phyloP scores from a whole-genome alignment of 257 asterid genomes.

The Solanum bulbocastanum region DNA sequence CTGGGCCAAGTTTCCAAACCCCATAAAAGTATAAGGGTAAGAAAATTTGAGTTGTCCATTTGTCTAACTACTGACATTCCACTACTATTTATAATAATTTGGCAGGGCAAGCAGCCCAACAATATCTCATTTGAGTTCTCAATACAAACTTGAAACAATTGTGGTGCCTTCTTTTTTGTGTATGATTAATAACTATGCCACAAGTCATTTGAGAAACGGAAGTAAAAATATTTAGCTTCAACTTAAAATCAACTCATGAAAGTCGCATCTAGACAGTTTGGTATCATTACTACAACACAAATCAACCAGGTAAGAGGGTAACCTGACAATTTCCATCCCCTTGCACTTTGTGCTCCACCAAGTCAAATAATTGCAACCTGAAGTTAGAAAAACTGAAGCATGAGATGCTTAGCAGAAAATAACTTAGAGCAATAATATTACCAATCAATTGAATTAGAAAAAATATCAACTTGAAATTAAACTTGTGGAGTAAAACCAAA shows the following conservation, averaged over 20 bases:
- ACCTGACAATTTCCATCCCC: conserved; percentile 99
- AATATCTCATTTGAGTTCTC: not conserved
- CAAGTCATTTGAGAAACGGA: not conserved
- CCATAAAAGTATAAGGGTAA: not conserved
- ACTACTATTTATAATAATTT: not conserved
- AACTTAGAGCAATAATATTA: conserved; percentile 29
- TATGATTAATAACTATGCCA: not conserved
- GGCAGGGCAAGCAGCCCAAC: not conserved
- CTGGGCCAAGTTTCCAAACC: not conserved
- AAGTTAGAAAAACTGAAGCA: conserved; percentile 8
- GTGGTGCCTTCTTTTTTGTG: not conserved
- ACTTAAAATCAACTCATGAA: not conserved
- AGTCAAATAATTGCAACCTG: conserved; percentile 77
- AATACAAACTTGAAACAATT: not conserved
- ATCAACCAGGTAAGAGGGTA: conserved; percentile 4
- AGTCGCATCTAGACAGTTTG: not conserved
- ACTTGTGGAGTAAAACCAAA: not conserved
- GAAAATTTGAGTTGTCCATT: not conserved
- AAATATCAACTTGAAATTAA: not conserved
- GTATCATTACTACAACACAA: not conserved
- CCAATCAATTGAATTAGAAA: not conserved
- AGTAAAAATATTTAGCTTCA: not conserved
- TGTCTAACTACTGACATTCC: not conserved
- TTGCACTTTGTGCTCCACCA: conserved; percentile 83
- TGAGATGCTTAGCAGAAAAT: conserved; percentile 26